These are phyloP conservation scores for Phyllosticta citribraziliensis DNA, from an alignment of 2,329 filamentous ascomycete species.

Conservation along the genomic window DNA sequence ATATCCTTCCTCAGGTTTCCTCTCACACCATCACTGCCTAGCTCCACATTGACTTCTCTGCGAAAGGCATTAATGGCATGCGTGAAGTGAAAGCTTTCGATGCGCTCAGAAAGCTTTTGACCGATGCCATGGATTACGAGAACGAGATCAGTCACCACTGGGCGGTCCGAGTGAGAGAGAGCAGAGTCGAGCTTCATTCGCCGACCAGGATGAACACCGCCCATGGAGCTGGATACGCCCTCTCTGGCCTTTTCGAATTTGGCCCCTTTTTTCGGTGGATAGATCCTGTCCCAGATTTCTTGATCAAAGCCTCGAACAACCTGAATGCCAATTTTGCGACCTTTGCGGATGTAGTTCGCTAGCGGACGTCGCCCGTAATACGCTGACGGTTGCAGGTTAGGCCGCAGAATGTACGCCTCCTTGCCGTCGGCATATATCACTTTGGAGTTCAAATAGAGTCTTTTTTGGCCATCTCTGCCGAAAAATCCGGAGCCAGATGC, in stretches of 20 bases:
- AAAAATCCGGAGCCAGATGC: conserved; percentile 33
- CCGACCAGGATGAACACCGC: conserved; percentile 30
- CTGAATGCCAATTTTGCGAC: conserved; percentile 69
- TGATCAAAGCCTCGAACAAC: conserved; percentile 87
- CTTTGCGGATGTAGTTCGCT: conserved; percentile 70
- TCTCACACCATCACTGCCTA: conserved; percentile 64
- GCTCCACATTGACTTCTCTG: conserved; percentile 74
- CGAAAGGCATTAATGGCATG: conserved; percentile 90
- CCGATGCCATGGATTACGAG: conserved; percentile 93
- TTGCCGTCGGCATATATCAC: conserved; percentile 75
- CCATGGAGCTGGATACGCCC: conserved; percentile 36
- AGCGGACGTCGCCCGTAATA: conserved; percentile 77
- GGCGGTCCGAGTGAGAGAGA: conserved; percentile 56
- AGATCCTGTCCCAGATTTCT: conserved; percentile 61
- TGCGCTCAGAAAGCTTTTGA: conserved; percentile 86
- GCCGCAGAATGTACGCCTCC: conserved; percentile 77
- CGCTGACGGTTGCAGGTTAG: conserved; percentile 71
- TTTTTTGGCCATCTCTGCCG: conserved; percentile 39
- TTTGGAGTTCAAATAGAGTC: conserved; percentile 62
- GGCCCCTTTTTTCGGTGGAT: conserved; percentile 43
- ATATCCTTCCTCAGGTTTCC: conserved; percentile 65
- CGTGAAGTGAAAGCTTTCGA: conserved; percentile 95
- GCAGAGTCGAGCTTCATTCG: conserved; percentile 40
- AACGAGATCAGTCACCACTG: conserved; percentile 74
- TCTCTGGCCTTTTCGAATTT: conserved; percentile 33